Conservation (phyloP, 495 filamentous ascomycete species). For the Neurospora pannonica region DNA sequence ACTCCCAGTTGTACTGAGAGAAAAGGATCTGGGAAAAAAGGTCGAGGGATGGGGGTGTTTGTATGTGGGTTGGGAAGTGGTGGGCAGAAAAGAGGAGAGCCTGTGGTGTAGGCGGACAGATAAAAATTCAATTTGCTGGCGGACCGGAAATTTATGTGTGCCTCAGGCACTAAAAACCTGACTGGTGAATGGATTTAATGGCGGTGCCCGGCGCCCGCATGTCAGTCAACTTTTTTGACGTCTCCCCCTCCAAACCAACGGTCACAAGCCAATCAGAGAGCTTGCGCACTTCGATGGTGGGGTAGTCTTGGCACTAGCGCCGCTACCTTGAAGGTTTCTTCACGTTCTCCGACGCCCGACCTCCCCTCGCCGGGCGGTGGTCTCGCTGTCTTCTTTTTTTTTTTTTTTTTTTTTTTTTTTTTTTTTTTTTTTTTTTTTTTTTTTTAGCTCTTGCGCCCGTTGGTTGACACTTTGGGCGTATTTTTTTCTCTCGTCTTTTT, state of each 20-base stretch:
- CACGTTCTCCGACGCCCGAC: background rate
- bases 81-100: slow-evolving; percentile 23
- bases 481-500: background rate
- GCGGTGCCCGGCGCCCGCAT: background rate
- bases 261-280: background rate
- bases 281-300: slow-evolving; percentile 9
- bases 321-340: slow-evolving; percentile 1
- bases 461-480: background rate
- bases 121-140: slow-evolving; percentile 22
- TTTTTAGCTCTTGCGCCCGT: background rate
- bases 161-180: slow-evolving; percentile 20
- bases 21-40: slow-evolving; percentile 25
- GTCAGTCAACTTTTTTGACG: background rate
- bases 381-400: background rate
- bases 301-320: slow-evolving; percentile 2
- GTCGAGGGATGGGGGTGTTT: slow-evolving; percentile 16
- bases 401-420: background rate
- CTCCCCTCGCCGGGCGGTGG: background rate
- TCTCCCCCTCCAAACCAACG: slow-evolving; percentile 12
- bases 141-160: slow-evolving; percentile 15
- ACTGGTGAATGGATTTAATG: background rate
- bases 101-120: slow-evolving; percentile 7
- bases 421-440: background rate
- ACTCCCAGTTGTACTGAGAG: slow-evolving; percentile 34
- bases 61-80: slow-evolving; percentile 20